phyloP scores from a whole-genome alignment of 2,329 filamentous ascomycete genomes.

The Raffaelea albimanens region DNA sequence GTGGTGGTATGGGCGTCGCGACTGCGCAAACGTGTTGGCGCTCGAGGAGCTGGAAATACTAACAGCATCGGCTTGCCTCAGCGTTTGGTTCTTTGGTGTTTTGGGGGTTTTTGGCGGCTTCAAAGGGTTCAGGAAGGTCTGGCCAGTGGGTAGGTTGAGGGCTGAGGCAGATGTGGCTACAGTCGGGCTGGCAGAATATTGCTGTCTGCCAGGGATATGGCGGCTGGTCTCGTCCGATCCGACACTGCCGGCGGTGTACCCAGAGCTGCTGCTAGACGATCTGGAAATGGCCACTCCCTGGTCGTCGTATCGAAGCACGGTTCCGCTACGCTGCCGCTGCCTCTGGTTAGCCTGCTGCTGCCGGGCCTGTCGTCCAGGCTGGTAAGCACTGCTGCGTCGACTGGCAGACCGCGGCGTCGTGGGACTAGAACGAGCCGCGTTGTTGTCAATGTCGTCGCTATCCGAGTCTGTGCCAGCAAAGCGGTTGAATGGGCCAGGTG shows the following conservation, averaged over 20 bases:
- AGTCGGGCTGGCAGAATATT: background rate
- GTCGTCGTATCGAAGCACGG: background rate
- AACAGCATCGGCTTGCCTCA: background rate
- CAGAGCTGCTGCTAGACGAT: background rate
- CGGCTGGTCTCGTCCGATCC: background rate
- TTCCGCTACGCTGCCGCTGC: slow-evolving; percentile 3
- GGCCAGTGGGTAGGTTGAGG: background rate
- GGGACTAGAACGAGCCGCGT: slow-evolving; percentile 31
- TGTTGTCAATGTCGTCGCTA: slow-evolving; percentile 36
- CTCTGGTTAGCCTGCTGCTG: background rate
- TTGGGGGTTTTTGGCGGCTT: background rate
- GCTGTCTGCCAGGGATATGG: background rate
- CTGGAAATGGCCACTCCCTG: background rate
- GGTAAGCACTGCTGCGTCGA: background rate
- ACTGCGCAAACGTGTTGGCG: slow-evolving; percentile 31
- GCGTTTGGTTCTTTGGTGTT: background rate
- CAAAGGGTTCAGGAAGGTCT: background rate
- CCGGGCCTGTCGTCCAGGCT: slow-evolving; percentile 8
- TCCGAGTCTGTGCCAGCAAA: slow-evolving; percentile 12
- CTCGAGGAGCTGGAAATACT: slow-evolving; percentile 8
- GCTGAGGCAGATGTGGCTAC: background rate
- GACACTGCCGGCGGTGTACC: background rate
- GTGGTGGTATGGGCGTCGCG: slow-evolving; percentile 28
- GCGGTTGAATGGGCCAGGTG: background rate
- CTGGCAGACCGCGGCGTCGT: slow-evolving; percentile 32